Percentiles rank a stretch among this genome's conserved stretches.
Conservation (phyloP, 139 green algal species). For the Auxenochlorella pyrenoidosa region DNA sequence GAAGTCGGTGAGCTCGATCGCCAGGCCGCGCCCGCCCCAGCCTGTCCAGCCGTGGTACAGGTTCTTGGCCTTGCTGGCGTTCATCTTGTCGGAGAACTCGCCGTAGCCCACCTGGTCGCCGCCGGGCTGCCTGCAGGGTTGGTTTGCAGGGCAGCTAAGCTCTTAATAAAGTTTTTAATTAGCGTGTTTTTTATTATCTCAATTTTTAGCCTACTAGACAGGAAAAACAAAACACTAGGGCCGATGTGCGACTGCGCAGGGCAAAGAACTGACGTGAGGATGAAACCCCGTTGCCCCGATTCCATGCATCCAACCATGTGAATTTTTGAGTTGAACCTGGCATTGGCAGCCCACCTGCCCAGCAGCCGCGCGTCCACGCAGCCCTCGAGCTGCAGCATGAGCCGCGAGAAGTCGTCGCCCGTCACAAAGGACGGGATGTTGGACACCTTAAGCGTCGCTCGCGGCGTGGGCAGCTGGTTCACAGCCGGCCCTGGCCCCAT, state of each 20-base stretch:
- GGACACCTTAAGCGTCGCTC: conserved; percentile 3
- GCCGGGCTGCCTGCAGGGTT: conserved; percentile 16
- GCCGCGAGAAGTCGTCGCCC: conserved; percentile 9
- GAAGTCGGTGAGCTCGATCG: conserved; percentile 13
- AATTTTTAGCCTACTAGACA: no score
- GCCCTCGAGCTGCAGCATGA: conserved; percentile 21
- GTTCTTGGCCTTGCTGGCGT: conserved; percentile 29
- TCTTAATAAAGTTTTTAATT: no score
- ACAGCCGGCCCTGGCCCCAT: not conserved
- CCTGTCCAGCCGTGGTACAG: conserved; percentile 28
- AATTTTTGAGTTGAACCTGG: no score
- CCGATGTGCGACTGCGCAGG: no score
- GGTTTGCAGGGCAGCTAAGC: no score
- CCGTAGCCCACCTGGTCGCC: conserved; percentile 31
- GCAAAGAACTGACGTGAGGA: no score
- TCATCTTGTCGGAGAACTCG: conserved; percentile 39
- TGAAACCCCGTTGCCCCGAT: no score
- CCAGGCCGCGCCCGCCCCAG: conserved; percentile 25
- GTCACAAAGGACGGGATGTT: conserved; percentile 30
- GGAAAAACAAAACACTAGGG: no score
- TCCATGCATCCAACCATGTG: no score
- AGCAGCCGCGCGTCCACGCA: conserved; percentile 15
- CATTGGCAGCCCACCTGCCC: not conserved
- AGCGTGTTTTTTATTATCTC: no score
- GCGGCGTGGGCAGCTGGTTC: not conserved